Base-by-base conservation (phyloP, 1,139 yeast species). In the Wickerhamomyces sp. region DNA sequence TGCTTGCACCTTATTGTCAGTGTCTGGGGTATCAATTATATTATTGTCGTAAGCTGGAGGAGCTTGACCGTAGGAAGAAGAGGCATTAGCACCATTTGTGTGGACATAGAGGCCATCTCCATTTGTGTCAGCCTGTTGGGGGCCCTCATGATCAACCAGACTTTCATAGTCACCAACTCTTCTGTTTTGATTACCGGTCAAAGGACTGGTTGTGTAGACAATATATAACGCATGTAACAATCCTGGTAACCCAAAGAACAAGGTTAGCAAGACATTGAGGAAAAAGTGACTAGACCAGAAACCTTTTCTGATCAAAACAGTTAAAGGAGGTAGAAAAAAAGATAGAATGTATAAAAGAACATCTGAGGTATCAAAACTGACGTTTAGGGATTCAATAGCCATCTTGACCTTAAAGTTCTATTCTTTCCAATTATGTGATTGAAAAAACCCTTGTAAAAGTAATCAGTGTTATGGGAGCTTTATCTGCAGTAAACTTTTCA, bases 211-310 rank as follows among this genome's bases (percentile, higher is more conserved):
- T 16, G 43, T 33, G 31, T 49, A 52, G 9, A 50, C 44, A 9
- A 50, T 37, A 31, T 50, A 52, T 8, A 52, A 30, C 2, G 55
- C 39, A 30, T 52, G 54, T 7, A 52, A 29, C 1, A 64, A 59
- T 5, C 63, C 65, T 6, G 64, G 63, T 3, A 60, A 31, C 33
- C 58, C 61, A 33, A 58, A 58, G 31, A 59, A 31, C 25, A 54
- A 13, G 3, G 59, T 54, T 17, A 61, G 46, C 3, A 61, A 37
- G 1, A 58, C 35, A 29, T 51, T 47, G 6, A 59, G 31, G n/a
- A 52, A 37, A 26, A 60, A 45, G 33, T 60, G 58, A 13, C 42
- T 43, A 5, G 57, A 42, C 39, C 49, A 52, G 22, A 58, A 38
- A 0, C 66, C 66, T 21, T 45, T 45, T 41, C 66, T 51, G 17